Percentiles rank a stretch among this genome's conserved stretches.
These are phyloP conservation scores for Oenanthe javanica DNA, from an alignment of 140 eudicot genomes.

Conservation along the genomic window DNA sequence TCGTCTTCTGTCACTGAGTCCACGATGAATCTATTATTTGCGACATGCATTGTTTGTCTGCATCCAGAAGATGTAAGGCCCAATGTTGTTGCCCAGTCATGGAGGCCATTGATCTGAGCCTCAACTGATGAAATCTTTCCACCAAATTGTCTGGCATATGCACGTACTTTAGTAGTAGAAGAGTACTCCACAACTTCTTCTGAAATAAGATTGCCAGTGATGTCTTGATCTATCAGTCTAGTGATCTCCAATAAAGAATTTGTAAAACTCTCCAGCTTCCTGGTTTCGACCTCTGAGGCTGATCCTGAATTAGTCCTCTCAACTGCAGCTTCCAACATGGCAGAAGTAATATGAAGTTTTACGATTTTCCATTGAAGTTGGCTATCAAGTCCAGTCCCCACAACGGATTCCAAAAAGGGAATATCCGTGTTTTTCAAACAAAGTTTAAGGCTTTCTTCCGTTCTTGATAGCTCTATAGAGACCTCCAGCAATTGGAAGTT, in stretches of 20 bases:
- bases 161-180: neutral
- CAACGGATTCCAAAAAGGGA: neutral
- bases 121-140: conserved; percentile 1
- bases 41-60: neutral
- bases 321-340: conserved; percentile 2
- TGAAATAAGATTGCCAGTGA: conserved; percentile 2
- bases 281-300: neutral
- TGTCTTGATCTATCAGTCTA: neutral
- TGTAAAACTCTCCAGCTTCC: neutral
- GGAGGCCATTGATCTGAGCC: conserved; percentile 3
- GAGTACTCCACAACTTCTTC: neutral
- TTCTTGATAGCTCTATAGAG: neutral
- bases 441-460: neutral
- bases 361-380: neutral
- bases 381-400: neutral
- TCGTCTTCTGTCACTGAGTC: neutral
- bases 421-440: neutral
- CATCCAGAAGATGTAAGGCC: conserved; percentile 1
- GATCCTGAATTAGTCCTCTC: conserved; percentile 6
- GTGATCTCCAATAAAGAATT: neutral
- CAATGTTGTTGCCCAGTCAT: conserved; percentile 5
- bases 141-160: neutral
- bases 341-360: neutral
- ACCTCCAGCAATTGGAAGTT: neutral
- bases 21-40: neutral